phyloP scores from a whole-genome alignment of 2,329 filamentous ascomycete genomes.

The Ceratocystis lukuohia region DNA sequence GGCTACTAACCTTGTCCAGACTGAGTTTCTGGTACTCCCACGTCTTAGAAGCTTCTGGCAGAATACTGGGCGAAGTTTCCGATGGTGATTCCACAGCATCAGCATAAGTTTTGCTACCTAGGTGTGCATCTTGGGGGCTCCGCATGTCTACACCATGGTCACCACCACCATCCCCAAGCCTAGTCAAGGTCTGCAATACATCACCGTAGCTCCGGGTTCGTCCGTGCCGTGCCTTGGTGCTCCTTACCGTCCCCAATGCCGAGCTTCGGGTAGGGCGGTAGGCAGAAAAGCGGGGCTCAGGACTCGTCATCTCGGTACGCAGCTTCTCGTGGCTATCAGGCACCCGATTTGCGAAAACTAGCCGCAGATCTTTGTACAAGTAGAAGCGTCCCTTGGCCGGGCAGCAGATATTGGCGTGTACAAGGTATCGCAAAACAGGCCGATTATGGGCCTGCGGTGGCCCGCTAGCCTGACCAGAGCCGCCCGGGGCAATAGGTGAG shows the following conservation, averaged over 20 bases:
- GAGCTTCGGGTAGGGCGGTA: conserved; percentile 58
- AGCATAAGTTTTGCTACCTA: not conserved
- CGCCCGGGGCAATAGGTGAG: conserved; percentile 19
- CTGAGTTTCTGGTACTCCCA: conserved; percentile 14
- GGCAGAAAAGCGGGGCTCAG: conserved; percentile 71
- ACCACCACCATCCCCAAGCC: not conserved
- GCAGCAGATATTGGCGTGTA: conserved; percentile 88
- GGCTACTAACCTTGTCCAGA: not conserved
- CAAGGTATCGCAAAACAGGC: conserved; percentile 72
- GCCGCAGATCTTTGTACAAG: conserved; percentile 79
- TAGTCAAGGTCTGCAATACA: not conserved
- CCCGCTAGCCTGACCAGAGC: not conserved
- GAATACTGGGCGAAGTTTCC: conserved; percentile 24
- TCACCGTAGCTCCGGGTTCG: not conserved
- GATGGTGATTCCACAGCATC: not conserved
- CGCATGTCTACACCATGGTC: too few relatives aligned
- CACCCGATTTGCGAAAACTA: conserved; percentile 93
- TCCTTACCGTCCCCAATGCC: conserved; percentile 19
- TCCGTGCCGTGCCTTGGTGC: not conserved
- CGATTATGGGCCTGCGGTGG: conserved; percentile 26
- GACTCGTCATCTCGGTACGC: conserved; percentile 75
- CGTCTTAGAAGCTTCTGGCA: conserved; percentile 22
- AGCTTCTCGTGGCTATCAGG: conserved; percentile 91
- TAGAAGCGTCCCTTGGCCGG: conserved; percentile 73
- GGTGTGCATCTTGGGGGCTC: too few relatives aligned